Evolutionary conservation across 441 rosid genomes (phyloP).

Genomic region (Gossypium gossypioides): DNA sequence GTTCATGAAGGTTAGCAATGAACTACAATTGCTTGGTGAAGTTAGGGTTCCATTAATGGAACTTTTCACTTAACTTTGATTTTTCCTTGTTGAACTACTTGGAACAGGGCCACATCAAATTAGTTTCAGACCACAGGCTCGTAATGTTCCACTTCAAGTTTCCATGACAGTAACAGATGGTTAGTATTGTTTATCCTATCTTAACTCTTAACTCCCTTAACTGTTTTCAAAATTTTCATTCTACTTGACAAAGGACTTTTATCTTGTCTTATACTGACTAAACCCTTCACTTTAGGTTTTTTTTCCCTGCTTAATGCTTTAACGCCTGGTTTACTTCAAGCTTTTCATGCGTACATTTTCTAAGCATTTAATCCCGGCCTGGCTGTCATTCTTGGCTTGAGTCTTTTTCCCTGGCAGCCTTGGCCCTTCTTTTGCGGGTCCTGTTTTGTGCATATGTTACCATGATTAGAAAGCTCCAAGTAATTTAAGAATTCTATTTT

Average conservation of each 20-base stretch:
- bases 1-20: conserved; percentile 81
- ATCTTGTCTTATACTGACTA: background rate
- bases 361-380: background rate
- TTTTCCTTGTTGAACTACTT: conserved; percentile 10
- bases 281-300: background rate
- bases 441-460: background rate
- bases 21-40: conserved; percentile 4
- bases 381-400: background rate
- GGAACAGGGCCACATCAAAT: conserved; percentile 56
- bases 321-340: background rate
- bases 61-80: conserved; percentile 4
- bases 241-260: background rate
- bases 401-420: background rate
- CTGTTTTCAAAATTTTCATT: background rate
- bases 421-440: background rate
- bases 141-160: conserved; percentile 75
- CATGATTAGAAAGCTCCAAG: background rate
- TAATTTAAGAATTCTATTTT: background rate
- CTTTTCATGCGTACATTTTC: background rate
- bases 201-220: background rate
- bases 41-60: background rate
- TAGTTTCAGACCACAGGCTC: conserved; percentile 69
- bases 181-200: conserved; percentile 24
- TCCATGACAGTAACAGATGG: conserved; percentile 98
- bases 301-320: background rate